Conservation (phyloP, 2,329 filamentous ascomycete species). For the Coniochaeta sp. region DNA sequence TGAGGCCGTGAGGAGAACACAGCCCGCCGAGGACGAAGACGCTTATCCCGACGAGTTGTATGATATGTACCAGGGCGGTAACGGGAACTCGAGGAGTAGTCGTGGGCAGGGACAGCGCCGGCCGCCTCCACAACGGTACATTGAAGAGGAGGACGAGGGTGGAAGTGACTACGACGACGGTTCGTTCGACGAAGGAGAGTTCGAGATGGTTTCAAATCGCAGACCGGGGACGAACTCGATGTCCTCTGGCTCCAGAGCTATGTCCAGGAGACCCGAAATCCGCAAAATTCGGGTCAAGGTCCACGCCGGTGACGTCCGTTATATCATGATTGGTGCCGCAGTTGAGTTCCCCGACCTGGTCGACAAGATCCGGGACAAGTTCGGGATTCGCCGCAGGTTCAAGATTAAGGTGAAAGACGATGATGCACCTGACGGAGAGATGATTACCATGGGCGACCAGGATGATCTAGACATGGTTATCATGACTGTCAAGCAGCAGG, state of each 20-base stretch:
- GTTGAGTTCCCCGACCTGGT: slow-evolving; percentile 72
- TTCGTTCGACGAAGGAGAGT: slow-evolving; percentile 68
- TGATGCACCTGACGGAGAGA: slow-evolving; percentile 66
- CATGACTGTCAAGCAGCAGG: slow-evolving; percentile 57
- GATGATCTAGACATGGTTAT: slow-evolving; percentile 91
- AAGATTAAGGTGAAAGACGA: slow-evolving; percentile 88
- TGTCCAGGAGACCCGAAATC: slow-evolving; percentile 57
- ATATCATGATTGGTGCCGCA: slow-evolving; percentile 73
- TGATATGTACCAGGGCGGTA: slow-evolving; percentile 45
- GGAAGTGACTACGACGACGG: slow-evolving; percentile 65
- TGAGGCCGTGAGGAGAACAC: slow-evolving; percentile 22
- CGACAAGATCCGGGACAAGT: slow-evolving; percentile 78
- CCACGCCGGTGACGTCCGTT: slow-evolving; percentile 83
- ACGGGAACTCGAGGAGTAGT: slow-evolving; percentile 26
- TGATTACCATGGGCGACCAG: slow-evolving; percentile 96
- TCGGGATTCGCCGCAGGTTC: slow-evolving; percentile 67
- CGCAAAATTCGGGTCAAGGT: slow-evolving; percentile 86
- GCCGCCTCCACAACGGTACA: slow-evolving; percentile 44
- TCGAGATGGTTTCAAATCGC: slow-evolving; percentile 65
- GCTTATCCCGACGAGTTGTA: slow-evolving; percentile 66
- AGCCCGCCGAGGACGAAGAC: slow-evolving; percentile 44
- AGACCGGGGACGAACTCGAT: slow-evolving; percentile 36
- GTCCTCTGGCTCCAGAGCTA: slow-evolving; percentile 35
- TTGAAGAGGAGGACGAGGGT: slow-evolving; percentile 74
- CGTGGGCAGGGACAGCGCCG: slow-evolving; percentile 27